Evolutionary conservation across 2,329 filamentous ascomycete species (phyloP).

Genomic region (Fusarium sp.): DNA sequence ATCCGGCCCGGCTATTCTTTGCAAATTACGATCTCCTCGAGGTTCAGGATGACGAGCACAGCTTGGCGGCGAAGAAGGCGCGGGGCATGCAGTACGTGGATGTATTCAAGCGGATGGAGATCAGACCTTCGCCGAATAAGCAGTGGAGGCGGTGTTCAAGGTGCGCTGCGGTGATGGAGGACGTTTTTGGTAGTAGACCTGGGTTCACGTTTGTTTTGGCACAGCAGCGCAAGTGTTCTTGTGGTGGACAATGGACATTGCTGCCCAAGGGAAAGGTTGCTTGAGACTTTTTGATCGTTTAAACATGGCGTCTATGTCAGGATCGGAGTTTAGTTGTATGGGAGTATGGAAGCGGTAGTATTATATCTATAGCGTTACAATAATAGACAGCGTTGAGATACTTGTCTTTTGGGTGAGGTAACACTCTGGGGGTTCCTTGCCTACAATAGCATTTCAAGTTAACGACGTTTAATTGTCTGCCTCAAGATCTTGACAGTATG

Average conservation of each 20-base stretch:
- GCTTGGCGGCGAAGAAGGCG: constrained; percentile 58
- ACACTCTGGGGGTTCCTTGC: neutral
- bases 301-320: constrained; percentile 6
- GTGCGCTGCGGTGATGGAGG: constrained; percentile 77
- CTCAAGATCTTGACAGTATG: neutral
- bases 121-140: constrained; percentile 52
- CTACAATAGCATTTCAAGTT: neutral
- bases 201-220: constrained; percentile 68
- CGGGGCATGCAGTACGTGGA: constrained; percentile 62
- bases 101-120: constrained; percentile 72
- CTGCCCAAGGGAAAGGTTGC: constrained; percentile 53
- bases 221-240: constrained; percentile 70
- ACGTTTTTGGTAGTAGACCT: constrained; percentile 63
- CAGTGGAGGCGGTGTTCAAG: constrained; percentile 64
- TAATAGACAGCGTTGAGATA: neutral
- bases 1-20: constrained; percentile 80
- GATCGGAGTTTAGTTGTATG: neutral
- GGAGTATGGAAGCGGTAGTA: neutral
- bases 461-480: neutral
- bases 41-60: constrained; percentile 70
- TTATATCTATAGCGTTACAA: constrained; percentile 1
- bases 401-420: neutral
- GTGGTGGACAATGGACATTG: constrained; percentile 68
- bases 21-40: constrained; percentile 80
- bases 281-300: constrained; percentile 13